Evolutionary conservation across 2,329 filamentous ascomycete genomes (phyloP), one percentile per base, ranked within the genome.

Genomic region (Neoarthrinium moseri): DNA sequence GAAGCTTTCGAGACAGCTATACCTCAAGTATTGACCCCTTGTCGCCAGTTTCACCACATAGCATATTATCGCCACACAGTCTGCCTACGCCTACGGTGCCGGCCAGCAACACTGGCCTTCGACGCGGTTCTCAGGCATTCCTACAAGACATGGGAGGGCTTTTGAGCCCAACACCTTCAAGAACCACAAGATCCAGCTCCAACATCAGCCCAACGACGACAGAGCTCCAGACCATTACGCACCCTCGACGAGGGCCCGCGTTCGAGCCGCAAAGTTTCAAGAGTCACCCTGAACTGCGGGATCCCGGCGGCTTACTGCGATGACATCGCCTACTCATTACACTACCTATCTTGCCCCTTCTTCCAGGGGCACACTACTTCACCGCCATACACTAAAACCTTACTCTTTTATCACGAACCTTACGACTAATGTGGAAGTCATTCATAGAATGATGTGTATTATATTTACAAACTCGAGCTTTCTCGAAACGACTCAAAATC

Each of bases 141-240:
- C 62, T 84, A 5, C 78, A 81, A 51, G 81, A 84, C 52, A 59
- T 83, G 1, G 75, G 78, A 7, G 80, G 77, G 1, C 65, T 82
- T 13, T 58, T 84, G 5, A 68, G 65, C 3, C 73, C 78, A 1
- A 59, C 65, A 7, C 64, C 55, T 20, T 22, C 62, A 10, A 55
- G 61, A 6, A 67, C 56, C 34, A 52, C 62, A n/a, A 52, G 64
- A 18, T 56, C 64, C 4, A 66, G 53, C 43, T 49, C 61, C 5
- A 65, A 57, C 43, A 39, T 41, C 6, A 38, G 38, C 17, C 27
- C 26, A 18, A 54, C 49, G 5, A 69, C 62, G 11, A 77, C 71
- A 5, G 73, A 77, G 50, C 56, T 78, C 23, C 67, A 74, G 37
- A 60, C 73, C 3, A 75, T 77, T 51, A 68, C 68, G 2, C 73